Percentiles rank a stretch among this genome's conserved stretches.
Conservation (phyloP, 169 alveolate species). For the Plasmodium sp. region DNA sequence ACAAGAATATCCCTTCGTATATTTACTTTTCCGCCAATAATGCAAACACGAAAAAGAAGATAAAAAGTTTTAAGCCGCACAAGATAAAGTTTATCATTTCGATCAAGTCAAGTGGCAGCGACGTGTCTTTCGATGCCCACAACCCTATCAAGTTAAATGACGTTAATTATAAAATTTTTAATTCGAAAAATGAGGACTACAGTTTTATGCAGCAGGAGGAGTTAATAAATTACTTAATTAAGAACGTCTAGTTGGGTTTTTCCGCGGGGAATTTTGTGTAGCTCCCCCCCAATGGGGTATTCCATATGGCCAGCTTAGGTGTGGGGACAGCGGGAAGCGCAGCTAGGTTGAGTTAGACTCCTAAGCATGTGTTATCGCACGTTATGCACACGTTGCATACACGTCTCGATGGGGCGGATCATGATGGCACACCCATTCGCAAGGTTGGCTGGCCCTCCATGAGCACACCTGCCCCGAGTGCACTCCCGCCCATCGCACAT, state of each 20-base stretch:
- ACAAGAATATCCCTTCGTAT: slow-evolving; percentile 46
- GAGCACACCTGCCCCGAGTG: background rate
- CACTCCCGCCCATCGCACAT: background rate
- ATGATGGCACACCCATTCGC: background rate
- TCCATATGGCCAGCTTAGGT: background rate
- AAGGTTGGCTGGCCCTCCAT: background rate
- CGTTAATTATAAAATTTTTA: slow-evolving; percentile 47
- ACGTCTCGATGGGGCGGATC: background rate
- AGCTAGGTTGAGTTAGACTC: background rate
- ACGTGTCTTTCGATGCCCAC: slow-evolving; percentile 3
- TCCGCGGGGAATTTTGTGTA: background rate
- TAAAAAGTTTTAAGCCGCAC: slow-evolving; percentile 39
- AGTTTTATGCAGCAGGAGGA: slow-evolving; percentile 37
- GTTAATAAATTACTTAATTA: slow-evolving; percentile 40
- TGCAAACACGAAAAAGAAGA: slow-evolving; percentile 43
- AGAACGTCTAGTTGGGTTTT: slow-evolving; percentile 8
- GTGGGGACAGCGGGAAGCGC: background rate
- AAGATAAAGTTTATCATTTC: slow-evolving; percentile 46
- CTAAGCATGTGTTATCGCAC: background rate
- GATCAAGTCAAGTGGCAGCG: slow-evolving; percentile 30
- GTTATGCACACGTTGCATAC: background rate
- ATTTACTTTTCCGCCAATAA: slow-evolving; percentile 32
- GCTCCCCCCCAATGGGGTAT: background rate
- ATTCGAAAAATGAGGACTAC: slow-evolving; percentile 40
- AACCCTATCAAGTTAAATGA: slow-evolving; percentile 30